A percentile compares a stretch with the other conserved stretches of the same genome.
Evolutionary conservation across 257 asterid genomes (phyloP).

Genomic region (Fraxinus pennsylvanica): DNA sequence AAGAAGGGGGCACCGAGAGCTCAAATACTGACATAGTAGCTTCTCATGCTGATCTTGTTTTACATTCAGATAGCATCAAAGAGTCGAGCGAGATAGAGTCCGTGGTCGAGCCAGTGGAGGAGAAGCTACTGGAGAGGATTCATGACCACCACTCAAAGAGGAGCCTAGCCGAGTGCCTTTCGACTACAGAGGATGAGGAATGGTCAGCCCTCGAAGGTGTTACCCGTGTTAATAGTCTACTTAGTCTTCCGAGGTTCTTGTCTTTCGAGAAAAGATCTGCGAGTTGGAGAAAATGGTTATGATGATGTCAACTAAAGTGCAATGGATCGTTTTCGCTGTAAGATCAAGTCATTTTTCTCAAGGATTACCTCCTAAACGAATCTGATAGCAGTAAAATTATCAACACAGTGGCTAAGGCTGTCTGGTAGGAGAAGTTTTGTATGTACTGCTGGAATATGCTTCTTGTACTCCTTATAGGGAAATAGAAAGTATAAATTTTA

Average conservation of each 20-base stretch:
- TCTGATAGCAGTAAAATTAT: neutral
- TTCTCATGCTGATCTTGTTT: conserved; percentile 30
- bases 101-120: conserved; percentile 48
- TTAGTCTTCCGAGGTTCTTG: conserved; percentile 88
- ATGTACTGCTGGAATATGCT: neutral
- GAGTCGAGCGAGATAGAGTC: conserved; percentile 73
- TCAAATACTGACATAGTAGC: conserved; percentile 19
- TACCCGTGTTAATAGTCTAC: conserved; percentile 88
- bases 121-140: conserved; percentile 35
- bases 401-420: neutral
- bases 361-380: neutral
- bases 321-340: neutral
- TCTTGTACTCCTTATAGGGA: neutral
- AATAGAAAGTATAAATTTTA: neutral
- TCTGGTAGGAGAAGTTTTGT: neutral
- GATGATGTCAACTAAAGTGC: conserved; percentile 19
- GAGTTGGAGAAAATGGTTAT: conserved; percentile 90
- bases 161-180: conserved; percentile 92
- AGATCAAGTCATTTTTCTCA: neutral
- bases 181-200: conserved; percentile 79
- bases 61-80: conserved; percentile 27
- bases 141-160: conserved; percentile 78
- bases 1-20: conserved; percentile 12
- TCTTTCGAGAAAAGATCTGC: conserved; percentile 65
- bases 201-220: conserved; percentile 98